These are phyloP conservation scores for Ophiosphaerella korrae DNA, from an alignment of 2,329 filamentous ascomycete species.

Conservation along the genomic window DNA sequence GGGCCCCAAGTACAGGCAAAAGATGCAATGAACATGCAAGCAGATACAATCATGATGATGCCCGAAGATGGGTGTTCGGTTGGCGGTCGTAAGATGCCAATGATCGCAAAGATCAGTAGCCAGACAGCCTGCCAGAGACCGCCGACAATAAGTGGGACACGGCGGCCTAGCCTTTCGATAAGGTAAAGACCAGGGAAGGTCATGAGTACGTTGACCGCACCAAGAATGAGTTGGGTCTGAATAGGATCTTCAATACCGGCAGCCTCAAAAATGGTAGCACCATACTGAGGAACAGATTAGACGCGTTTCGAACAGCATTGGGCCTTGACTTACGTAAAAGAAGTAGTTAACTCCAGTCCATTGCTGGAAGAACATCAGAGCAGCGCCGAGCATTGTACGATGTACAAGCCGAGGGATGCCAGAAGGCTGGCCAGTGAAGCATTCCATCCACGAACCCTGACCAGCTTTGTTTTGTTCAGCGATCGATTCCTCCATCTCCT, in stretches of 20 bases:
- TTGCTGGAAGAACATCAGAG: constrained; percentile 40
- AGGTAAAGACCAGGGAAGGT: constrained; percentile 72
- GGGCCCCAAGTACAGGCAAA: constrained; percentile 72
- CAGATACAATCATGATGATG: constrained; percentile 72
- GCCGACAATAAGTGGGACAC: constrained; percentile 68
- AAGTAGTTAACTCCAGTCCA: constrained; percentile 60
- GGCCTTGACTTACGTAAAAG: constrained; percentile 33
- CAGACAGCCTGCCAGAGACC: constrained; percentile 70
- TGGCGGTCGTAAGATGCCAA: constrained; percentile 48
- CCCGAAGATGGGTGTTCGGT: constrained; percentile 55
- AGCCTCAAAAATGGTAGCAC: constrained; percentile 69
- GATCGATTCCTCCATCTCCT: constrained; percentile 46
- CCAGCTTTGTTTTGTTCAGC: constrained; percentile 34
- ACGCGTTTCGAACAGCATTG: neutral
- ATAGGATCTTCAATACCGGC: constrained; percentile 71
- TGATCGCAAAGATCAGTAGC: constrained; percentile 63
- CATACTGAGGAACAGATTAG: constrained; percentile 57
- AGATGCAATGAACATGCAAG: constrained; percentile 75
- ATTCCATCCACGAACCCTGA: constrained; percentile 36
- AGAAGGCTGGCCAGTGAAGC: constrained; percentile 41
- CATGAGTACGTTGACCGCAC: constrained; percentile 69
- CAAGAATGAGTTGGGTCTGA: constrained; percentile 43
- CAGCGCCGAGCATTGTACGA: constrained; percentile 36
- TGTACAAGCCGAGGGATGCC: constrained; percentile 48
- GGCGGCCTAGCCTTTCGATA: constrained; percentile 71